Evolutionary conservation across 345 rosid genomes (phyloP).

Genomic region (Citrus cavaleriei): DNA sequence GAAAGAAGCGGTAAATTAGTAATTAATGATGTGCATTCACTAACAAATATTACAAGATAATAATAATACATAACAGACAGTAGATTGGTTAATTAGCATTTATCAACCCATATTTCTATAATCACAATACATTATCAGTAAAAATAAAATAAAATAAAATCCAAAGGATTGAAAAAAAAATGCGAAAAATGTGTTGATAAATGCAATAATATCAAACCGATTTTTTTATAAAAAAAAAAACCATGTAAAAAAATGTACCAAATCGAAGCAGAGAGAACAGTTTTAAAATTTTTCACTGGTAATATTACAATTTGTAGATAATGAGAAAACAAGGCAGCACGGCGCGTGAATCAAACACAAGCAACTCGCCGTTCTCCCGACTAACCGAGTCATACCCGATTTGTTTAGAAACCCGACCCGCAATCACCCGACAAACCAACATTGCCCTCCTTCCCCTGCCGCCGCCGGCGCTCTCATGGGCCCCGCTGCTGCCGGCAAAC

Average conservation of each 20-base stretch:
- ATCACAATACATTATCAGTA: not conserved
- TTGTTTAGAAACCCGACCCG: conserved; percentile 73
- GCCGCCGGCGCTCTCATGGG: conserved; percentile 80
- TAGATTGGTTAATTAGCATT: conserved; percentile 5
- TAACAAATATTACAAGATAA: not conserved
- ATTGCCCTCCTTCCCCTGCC: conserved; percentile 87
- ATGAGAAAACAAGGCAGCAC: conserved; percentile 94
- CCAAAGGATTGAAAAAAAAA: not conserved
- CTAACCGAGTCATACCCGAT: conserved; percentile 83
- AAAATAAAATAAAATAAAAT: too few species aligned
- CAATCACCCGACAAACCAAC: conserved; percentile 89
- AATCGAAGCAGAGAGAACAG: not conserved
- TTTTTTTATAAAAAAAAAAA: conserved; percentile 14
- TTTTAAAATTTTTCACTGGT: not conserved
- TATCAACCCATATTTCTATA: conserved; percentile 46
- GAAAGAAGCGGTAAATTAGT: not conserved
- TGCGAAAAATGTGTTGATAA: not conserved
- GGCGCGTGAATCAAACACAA: conserved; percentile 84
- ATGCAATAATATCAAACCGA: not conserved
- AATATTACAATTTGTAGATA: conserved; percentile 80
- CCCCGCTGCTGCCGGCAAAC: conserved; percentile 69
- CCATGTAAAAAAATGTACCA: not conserved
- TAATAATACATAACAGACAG: not conserved
- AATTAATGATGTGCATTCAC: not conserved
- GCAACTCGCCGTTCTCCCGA: conserved; percentile 75